Evolutionary conservation across 2,329 filamentous ascomycete genomes (phyloP).

Genomic region (Xylariaceae sp.): DNA sequence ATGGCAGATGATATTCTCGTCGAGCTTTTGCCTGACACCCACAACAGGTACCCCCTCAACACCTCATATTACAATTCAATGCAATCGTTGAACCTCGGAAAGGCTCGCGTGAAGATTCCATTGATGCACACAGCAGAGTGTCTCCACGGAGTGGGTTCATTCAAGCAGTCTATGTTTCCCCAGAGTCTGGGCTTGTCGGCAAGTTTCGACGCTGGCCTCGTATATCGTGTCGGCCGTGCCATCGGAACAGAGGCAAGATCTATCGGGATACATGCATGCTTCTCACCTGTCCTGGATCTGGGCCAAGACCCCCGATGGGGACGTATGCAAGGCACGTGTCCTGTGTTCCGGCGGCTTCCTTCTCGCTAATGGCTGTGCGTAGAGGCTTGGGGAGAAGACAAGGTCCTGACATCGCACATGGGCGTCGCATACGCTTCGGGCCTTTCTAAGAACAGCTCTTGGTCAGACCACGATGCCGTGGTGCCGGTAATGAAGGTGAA

Average conservation of each 20-base stretch:
- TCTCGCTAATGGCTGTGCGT: slow-evolving; percentile 3
- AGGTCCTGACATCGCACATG: slow-evolving; percentile 39
- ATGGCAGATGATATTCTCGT: not conserved
- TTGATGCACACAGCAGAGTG: slow-evolving; percentile 40
- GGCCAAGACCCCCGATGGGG: slow-evolving; percentile 41
- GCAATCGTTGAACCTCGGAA: slow-evolving; percentile 33
- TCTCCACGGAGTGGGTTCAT: slow-evolving; percentile 39
- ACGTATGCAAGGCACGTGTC: slow-evolving; percentile 32
- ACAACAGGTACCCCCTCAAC: slow-evolving; percentile 35
- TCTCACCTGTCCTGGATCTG: slow-evolving; percentile 39
- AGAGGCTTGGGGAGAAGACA: slow-evolving; percentile 45
- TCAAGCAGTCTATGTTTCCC: slow-evolving; percentile 42
- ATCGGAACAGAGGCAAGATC: slow-evolving; percentile 39
- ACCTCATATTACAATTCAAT: slow-evolving; percentile 37
- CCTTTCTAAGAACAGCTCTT: slow-evolving; percentile 39
- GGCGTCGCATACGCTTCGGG: slow-evolving; percentile 39
- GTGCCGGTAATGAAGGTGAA: slow-evolving; percentile 39
- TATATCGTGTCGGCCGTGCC: slow-evolving; percentile 36
- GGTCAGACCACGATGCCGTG: slow-evolving; percentile 37
- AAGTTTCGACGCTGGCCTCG: slow-evolving; percentile 37
- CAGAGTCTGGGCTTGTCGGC: slow-evolving; percentile 37
- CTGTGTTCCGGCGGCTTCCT: too few species aligned
- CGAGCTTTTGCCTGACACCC: not conserved
- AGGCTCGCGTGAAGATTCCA: slow-evolving; percentile 34
- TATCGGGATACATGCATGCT: slow-evolving; percentile 40